Base-by-base conservation (phyloP, 1,139 yeast species). In the Pichia sp. region DNA sequence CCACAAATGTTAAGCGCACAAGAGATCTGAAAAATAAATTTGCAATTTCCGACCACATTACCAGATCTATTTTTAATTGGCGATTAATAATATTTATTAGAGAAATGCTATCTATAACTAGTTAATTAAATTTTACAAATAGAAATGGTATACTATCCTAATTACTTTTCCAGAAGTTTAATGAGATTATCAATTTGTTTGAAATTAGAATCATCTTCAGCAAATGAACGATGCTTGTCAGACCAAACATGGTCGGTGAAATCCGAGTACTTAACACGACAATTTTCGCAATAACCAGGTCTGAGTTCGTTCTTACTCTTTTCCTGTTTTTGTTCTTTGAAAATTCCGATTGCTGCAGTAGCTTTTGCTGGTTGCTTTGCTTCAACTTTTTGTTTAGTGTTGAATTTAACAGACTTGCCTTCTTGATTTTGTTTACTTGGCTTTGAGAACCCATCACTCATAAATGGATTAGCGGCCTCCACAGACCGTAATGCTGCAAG, bases 281-380 rank as follows among this genome's bases (percentile, higher is more conserved):
- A 93, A 65, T 93, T 94, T 63, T 93, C 99, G 68, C 99, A 93
- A 66, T 87, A 89, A 0, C 96, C 96, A 2, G 83, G 65, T 44
- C 43, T 51, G 36, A 45, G 40, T 33, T 53, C 56, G 21, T 40
- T 48, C 43, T 49, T 53, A 47, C 53, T 51, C 39, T 53, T 57
- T 42, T 45, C 44, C 19, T 32, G 41, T 27, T 38, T 52, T 42
- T 47, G 40, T 11, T 40, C 47, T 31, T 45, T 40, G 18, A 42
- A 40, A 34, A 39, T 21, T 11, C 51, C 45, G 18, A 42, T 12
- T 9, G 51, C 40, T 32, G 48, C 41, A n/a, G 32, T n/a, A 27
- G 17, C 17, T 8, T 24, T 24, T 24, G 7, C 10, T 24, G 27
- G 27, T 24, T 24, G 7, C 7, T 24, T 24, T 24, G 27, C 7